Base-by-base conservation (phyloP, 495 filamentous ascomycete genomes). In the Stereocaulon alpinum region DNA sequence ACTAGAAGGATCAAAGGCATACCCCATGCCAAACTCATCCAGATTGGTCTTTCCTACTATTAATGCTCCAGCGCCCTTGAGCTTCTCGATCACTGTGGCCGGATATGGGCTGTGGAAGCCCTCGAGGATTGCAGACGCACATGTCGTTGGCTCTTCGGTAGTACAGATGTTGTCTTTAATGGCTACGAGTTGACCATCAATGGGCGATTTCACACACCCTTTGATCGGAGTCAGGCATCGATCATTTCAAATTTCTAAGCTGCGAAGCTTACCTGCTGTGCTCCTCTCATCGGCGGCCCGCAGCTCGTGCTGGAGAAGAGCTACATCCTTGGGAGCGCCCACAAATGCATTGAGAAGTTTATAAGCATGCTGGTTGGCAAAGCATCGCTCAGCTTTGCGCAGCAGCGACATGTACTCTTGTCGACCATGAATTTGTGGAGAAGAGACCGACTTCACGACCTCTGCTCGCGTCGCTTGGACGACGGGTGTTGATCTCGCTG, bases 21-120 rank as follows among this genome's bases (percentile, higher is more conserved):
- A 75, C 71, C 93, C 93, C 93, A 98, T 98, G 22, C 93, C 93
- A 72, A 97, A 98, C 68, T 97, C 93, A 76, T 98, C 93, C 65
- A 98, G 77, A 70, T 95, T 95, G 0, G 90, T 90, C 69, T 95
- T 96, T 9, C 86, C 86, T 17, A 81, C 76, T 4, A 95, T 68
- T 20, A 78, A 69, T 6, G 83, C 85, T 42, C 88, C 89, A 22
- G 82, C 77, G 52, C 75, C 66, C 62, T 81, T 77, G 48, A 95
- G 77, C 65, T 76, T 75, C 49, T 78, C 67, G 32, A 95, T 82
- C 40, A 96, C 89, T 4, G 88, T 92, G 9, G 93, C 91, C 68
- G 89, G 81, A 71, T 87, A 93, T 22, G 94, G 94, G 60, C 83
- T 88, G 48, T 65, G 69, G 71, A 86, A 86, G 56, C 73, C 72